phyloP scores from a whole-genome alignment of 148 eudicot genomes.

The Drosera capensis region DNA sequence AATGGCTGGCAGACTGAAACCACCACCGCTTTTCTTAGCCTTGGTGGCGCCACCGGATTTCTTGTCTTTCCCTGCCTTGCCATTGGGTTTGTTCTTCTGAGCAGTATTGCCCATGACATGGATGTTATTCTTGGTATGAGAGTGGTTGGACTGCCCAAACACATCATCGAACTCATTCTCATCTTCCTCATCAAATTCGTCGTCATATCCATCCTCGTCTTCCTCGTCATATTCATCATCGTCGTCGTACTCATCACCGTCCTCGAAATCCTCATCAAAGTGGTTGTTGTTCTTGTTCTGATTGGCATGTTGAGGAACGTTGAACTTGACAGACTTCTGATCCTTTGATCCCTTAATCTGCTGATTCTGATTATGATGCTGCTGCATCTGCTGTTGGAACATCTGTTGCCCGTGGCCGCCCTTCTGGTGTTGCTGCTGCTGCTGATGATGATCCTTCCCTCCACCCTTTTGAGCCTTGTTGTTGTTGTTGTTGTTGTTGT shows the following conservation, averaged over 20 bases:
- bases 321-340: constrained; percentile 36
- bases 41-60: constrained; percentile 2
- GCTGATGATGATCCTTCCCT: constrained; percentile 8
- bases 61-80: constrained; percentile 1
- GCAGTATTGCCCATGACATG: not conserved
- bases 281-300: too few relatives aligned
- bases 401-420: not conserved
- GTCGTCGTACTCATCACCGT: constrained; percentile 17
- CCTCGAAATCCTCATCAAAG: constrained; percentile 15
- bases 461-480: constrained; percentile 22
- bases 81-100: not conserved
- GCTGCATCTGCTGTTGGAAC: constrained; percentile 4
- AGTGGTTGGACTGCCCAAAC: constrained; percentile 13
- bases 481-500: constrained; percentile 19
- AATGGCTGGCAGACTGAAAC: not conserved
- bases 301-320: constrained; percentile 13
- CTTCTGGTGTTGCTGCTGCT: constrained; percentile 5
- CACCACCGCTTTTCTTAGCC: constrained; percentile 4
- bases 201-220: constrained; percentile 9
- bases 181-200: constrained; percentile 13
- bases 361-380: not conserved
- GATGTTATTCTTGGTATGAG: not conserved
- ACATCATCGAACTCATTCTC: constrained; percentile 5
- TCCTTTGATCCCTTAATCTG: constrained; percentile 15
- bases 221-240: constrained; percentile 15